Evolutionary conservation across 768 basidiomycete species (phyloP).

Genomic region (Pleurotus salmoneostramineus): DNA sequence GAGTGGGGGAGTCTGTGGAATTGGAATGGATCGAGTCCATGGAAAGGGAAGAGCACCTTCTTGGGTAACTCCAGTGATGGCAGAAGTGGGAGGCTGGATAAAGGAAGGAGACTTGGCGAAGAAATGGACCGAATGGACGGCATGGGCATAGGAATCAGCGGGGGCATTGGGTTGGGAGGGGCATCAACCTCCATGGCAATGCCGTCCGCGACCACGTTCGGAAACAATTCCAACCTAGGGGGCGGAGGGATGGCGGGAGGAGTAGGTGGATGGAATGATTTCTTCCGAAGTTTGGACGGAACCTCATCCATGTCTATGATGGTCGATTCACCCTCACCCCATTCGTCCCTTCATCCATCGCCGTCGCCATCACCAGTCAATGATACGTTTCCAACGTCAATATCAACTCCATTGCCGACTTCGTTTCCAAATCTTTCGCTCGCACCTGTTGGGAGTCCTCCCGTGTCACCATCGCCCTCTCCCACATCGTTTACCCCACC

Average conservation of each 20-base stretch:
- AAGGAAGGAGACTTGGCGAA: neutral
- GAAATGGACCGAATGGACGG: conserved; percentile 4
- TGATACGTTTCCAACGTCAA: too few species aligned
- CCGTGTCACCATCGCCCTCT: neutral
- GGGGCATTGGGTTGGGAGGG: neutral
- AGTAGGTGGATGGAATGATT: neutral
- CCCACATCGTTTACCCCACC: neutral
- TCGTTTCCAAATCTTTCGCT: neutral
- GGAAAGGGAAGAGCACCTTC: neutral
- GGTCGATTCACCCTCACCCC: neutral
- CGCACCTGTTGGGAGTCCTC: neutral
- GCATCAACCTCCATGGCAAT: neutral
- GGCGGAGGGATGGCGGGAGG: neutral
- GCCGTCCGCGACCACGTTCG: neutral
- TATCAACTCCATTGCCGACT: neutral
- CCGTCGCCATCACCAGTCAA: neutral
- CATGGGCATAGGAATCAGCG: neutral
- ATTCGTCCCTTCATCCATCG: neutral
- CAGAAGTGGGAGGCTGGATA: neutral
- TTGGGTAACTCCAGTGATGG: neutral
- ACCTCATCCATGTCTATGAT: neutral
- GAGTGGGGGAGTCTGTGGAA: conserved; percentile 2
- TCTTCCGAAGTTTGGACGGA: conserved; percentile 3
- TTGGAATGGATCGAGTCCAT: neutral
- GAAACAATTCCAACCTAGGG: neutral